phyloP scores from a whole-genome alignment of 345 rosid genomes.

The Hibiscus trionum region DNA sequence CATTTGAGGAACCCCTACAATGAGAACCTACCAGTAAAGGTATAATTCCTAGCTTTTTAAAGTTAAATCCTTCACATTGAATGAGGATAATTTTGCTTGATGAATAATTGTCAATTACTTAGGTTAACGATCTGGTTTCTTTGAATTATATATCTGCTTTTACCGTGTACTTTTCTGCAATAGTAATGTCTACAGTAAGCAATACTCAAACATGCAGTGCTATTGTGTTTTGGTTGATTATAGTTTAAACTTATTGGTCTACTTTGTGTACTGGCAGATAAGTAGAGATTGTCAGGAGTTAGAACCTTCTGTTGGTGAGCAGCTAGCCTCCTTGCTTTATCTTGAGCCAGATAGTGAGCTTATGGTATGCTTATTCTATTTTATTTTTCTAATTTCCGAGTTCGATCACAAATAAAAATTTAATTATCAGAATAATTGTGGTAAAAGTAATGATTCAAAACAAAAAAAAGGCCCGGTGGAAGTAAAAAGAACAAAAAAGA shows the following conservation, averaged over 20 bases:
- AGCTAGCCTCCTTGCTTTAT: slow-evolving; percentile 85
- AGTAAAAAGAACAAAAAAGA: background rate
- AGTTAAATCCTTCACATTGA: background rate
- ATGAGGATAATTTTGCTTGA: background rate
- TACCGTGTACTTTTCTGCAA: background rate
- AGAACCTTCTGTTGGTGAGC: slow-evolving; percentile 87
- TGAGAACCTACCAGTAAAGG: slow-evolving; percentile 98
- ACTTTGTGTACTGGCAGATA: slow-evolving; percentile 44
- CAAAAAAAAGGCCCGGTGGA: too few relatives aligned
- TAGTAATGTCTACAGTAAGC: background rate
- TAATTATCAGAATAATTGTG: background rate
- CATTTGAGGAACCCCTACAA: slow-evolving; percentile 92
- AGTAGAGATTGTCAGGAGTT: slow-evolving; percentile 99
- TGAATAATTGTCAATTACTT: background rate
- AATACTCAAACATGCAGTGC: background rate
- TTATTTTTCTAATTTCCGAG: slow-evolving; percentile 1
- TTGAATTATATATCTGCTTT: background rate
- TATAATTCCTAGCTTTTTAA: slow-evolving; percentile 11
- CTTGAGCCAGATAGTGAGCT: slow-evolving; percentile 98
- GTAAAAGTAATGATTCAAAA: too few relatives aligned
- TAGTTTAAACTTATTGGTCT: slow-evolving; percentile 15
- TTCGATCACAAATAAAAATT: background rate
- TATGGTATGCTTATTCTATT: slow-evolving; percentile 53
- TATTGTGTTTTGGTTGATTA: background rate
- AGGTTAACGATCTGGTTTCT: background rate